Percentiles rank a stretch among this genome's conserved stretches.
Conservation (phyloP, 345 rosid genomes). For the Isatis tinctoria region DNA sequence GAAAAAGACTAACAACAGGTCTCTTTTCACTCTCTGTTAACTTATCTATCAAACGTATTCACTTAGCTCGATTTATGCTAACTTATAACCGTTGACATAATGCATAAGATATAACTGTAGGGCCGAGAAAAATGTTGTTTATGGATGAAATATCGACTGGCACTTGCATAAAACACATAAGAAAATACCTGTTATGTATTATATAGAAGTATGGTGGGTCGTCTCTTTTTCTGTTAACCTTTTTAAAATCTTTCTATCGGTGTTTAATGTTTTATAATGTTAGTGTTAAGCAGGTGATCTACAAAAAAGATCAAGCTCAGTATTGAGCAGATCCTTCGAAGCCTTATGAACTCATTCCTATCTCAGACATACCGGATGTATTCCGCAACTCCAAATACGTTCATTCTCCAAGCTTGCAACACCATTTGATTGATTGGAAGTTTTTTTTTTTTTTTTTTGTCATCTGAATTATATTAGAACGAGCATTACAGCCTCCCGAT, state of each 20-base stretch:
- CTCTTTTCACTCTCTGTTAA: slow-evolving; percentile 30
- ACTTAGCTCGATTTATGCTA: neutral
- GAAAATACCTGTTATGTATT: slow-evolving; percentile 49
- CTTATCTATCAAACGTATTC: neutral
- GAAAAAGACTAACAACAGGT: slow-evolving; percentile 95
- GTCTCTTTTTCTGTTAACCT: too few species aligned
- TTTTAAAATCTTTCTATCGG: too few species aligned
- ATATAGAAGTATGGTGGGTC: too few species aligned
- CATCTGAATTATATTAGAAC: too few species aligned
- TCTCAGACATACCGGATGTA: slow-evolving; percentile 65
- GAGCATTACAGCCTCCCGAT: too few species aligned
- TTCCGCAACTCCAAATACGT: slow-evolving; percentile 64
- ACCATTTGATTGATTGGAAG: slow-evolving; percentile 50
- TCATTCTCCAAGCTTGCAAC: slow-evolving; percentile 43
- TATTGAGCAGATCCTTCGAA: slow-evolving; percentile 84
- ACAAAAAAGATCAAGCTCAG: slow-evolving; percentile 91
- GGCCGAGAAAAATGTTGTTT: slow-evolving; percentile 87
- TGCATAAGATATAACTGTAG: slow-evolving; percentile 95
- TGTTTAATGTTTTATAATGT: neutral
- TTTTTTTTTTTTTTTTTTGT: too few species aligned
- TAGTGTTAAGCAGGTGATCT: slow-evolving; percentile 73
- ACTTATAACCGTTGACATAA: neutral
- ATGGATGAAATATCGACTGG: slow-evolving; percentile 99
- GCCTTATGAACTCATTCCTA: slow-evolving; percentile 59
- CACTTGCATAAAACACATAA: slow-evolving; percentile 92